Conservation (phyloP, 495 filamentous ascomycete species). For the Echria macrotheca region DNA sequence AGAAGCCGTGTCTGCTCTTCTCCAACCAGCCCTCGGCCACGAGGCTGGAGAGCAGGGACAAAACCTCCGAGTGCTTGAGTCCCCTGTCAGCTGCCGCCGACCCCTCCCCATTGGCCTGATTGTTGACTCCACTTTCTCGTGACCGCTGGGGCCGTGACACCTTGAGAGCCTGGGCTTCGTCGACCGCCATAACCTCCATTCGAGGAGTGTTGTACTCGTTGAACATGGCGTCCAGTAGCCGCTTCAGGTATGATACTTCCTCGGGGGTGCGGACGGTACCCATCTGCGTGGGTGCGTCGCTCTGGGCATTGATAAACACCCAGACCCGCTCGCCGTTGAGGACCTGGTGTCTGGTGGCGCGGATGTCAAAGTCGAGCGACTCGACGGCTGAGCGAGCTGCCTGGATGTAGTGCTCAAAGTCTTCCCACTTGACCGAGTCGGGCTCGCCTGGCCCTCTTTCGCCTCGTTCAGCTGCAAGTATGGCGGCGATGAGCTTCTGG, state of each 20-base stretch:
- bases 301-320: conserved; percentile 83
- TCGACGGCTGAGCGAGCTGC: conserved; percentile 67
- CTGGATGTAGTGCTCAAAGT: conserved; percentile 63
- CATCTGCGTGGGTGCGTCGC: conserved; percentile 76
- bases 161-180: conserved; percentile 67
- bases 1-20: conserved; percentile 61
- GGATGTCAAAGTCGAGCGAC: conserved; percentile 81
- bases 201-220: conserved; percentile 70
- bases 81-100: conserved; percentile 35
- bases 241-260: conserved; percentile 84
- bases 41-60: conserved; percentile 62
- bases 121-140: conserved; percentile 32
- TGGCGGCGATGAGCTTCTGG: conserved; percentile 67
- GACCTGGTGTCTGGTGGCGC: conserved; percentile 60
- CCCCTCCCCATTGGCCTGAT: conserved; percentile 33
- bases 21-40: conserved; percentile 84
- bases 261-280: conserved; percentile 77
- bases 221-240: conserved; percentile 89
- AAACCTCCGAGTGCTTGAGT: conserved; percentile 70
- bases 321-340: conserved; percentile 49
- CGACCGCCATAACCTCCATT: conserved; percentile 75
- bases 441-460: conserved; percentile 16
- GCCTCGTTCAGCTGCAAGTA: conserved; percentile 49
- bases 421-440: conserved; percentile 59
- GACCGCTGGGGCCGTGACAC: conserved; percentile 45